Base-by-base conservation (phyloP, 176 grass and related monocot genomes). In the Metroxylon sagu region DNA sequence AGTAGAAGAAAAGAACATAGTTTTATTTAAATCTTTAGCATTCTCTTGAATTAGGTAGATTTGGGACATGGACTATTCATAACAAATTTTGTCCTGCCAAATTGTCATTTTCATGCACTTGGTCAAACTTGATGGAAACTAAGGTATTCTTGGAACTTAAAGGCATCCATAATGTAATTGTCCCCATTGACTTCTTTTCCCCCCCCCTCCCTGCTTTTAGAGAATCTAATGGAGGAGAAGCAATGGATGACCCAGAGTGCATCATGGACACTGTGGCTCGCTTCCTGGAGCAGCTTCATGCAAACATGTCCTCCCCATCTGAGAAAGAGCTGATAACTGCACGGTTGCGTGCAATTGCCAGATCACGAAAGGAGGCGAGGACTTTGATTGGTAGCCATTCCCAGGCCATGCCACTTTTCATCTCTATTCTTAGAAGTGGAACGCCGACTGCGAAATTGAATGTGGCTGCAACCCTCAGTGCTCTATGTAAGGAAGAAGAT, bases 401-500 rank as follows among this genome's bases (percentile, higher is more conserved):
- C 61, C 93, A 97, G 79, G 87, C 93, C 29, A 88, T 97, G 79
- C 84, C 93, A 60, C 70, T 97, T 50, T 81, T 97, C 55, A 83
- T 97, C 71, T 97, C 87, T 55, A 82, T 85, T 66, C 85, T 97
- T 59, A 81, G 93, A 75, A 78, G 66, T 67, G 93, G 93, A 19
- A 71, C 80, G 60, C 72, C 73, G 30, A 59, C 63, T 59, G 86
- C 87, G 69, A 97, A 91, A 83, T 76, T 88, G 56, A 85, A 88
- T 80, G 72, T 89, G 75, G 83, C 87, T 59, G 76, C 75, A 4
- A 75, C 82, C 49, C 84, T 97, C 48, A 88, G 80, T 59, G 61
- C 79, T 49, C 83, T 97, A 65, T 97, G 81, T 60, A 97, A 97
- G 76, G 93, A 97, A 80, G 87, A 88, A 21, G 93, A 97, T 25